phyloP scores from a whole-genome alignment of 2,329 filamentous ascomycete genomes.

The Claviceps fusiformis region DNA sequence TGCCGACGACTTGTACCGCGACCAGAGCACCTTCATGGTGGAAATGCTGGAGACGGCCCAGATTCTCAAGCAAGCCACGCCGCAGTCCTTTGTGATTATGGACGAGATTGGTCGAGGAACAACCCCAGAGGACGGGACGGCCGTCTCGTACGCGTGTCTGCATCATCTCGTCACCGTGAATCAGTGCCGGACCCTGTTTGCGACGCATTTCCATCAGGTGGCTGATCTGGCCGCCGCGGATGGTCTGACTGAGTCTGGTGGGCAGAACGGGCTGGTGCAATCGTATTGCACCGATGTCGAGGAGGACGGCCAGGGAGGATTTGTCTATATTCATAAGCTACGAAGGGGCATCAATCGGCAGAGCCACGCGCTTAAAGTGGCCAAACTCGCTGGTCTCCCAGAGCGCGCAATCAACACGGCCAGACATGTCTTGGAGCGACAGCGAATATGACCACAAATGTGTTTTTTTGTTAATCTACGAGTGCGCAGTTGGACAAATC shows the following conservation, averaged over 20 bases:
- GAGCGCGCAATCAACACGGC: constrained; percentile 58
- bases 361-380: constrained; percentile 93
- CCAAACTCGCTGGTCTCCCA: constrained; percentile 70
- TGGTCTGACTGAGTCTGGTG: constrained; percentile 23
- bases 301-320: constrained; percentile 56
- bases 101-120: constrained; percentile 94
- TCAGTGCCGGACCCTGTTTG: constrained; percentile 70
- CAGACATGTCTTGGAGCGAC: constrained; percentile 33
- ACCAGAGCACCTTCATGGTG: constrained; percentile 98
- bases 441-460: background rate
- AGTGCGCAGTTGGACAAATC: background rate
- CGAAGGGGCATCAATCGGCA: constrained; percentile 69
- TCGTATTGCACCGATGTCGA: constrained; percentile 83
- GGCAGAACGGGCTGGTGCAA: constrained; percentile 35
- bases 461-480: background rate
- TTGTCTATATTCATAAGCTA: constrained; percentile 77
- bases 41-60: constrained; percentile 96
- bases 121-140: constrained; percentile 80
- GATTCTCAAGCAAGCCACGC: constrained; percentile 75
- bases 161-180: constrained; percentile 72
- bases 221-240: constrained; percentile 57
- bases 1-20: constrained; percentile 84
- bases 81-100: constrained; percentile 88
- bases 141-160: constrained; percentile 78
- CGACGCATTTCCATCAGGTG: constrained; percentile 83